Conservation (phyloP, 1,284 basidiomycete genomes). For the Pholiota adiposa region DNA sequence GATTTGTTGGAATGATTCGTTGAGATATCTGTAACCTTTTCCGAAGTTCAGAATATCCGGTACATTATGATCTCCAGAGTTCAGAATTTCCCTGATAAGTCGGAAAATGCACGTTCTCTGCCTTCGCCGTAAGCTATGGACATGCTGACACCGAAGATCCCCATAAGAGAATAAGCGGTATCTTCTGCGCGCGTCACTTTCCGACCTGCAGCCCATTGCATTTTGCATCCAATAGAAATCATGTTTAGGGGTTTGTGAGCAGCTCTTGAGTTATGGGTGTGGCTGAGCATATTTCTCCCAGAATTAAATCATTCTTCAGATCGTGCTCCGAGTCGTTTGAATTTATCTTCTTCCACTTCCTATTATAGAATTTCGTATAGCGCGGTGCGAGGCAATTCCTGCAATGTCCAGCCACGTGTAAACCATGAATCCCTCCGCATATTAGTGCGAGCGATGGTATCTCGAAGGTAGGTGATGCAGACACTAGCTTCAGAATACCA, state of each 20-base stretch:
- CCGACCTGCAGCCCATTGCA: constrained; percentile 3
- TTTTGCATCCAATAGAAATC: neutral
- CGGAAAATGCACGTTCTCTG: neutral
- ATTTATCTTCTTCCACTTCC: neutral
- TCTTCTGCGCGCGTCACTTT: neutral
- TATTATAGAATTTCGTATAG: constrained; percentile 2
- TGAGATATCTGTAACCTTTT: neutral
- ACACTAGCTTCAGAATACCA: constrained; percentile 1
- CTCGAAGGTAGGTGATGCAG: constrained; percentile 6
- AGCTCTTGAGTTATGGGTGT: neutral
- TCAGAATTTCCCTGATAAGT: neutral
- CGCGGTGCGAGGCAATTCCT: constrained; percentile 5
- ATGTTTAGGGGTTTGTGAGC: neutral
- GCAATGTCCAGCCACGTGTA: constrained; percentile 9
- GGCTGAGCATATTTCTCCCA: neutral
- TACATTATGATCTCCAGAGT: neutral
- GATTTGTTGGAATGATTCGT: neutral
- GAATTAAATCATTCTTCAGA: neutral
- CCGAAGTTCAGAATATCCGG: neutral
- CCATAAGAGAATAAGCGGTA: neutral
- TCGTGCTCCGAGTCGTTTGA: neutral
- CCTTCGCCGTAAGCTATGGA: neutral
- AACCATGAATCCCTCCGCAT: constrained; percentile 5
- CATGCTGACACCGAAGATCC: neutral
- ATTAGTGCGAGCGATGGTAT: neutral